Evolutionary conservation across 192 early-diverging fungal genomes (phyloP).

Genomic region (Coemansia reversa): DNA sequence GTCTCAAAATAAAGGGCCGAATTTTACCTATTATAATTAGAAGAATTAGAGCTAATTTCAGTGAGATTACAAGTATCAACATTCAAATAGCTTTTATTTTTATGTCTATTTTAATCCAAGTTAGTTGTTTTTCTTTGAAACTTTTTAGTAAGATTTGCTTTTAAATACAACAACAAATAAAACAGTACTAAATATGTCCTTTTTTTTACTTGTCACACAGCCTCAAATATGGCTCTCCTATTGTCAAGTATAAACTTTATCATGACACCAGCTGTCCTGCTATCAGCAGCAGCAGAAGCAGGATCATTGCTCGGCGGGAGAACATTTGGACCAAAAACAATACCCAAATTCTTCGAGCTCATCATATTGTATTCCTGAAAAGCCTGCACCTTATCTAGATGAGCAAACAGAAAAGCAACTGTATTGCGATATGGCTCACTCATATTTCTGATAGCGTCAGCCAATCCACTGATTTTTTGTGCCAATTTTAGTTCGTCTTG

Average conservation of each 20-base stretch:
- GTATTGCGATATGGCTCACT: slow-evolving; percentile 83
- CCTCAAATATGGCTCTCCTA: slow-evolving; percentile 39
- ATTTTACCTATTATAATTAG: no score
- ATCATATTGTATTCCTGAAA: slow-evolving; percentile 84
- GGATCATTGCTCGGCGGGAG: slow-evolving; percentile 33
- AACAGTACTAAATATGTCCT: no score
- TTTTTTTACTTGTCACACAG: slow-evolving; percentile 2
- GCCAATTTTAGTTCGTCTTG: slow-evolving; percentile 32
- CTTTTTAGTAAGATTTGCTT: no score
- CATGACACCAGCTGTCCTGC: slow-evolving; percentile 32
- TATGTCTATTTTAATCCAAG: no score
- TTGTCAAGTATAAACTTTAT: slow-evolving; percentile 50
- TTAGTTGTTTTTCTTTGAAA: no score
- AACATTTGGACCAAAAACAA: slow-evolving; percentile 90
- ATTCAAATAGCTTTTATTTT: no score
- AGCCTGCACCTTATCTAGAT: slow-evolving; percentile 77
- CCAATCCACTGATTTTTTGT: slow-evolving; percentile 35
- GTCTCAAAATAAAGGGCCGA: no score
- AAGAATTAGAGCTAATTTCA: no score
- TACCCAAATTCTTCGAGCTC: slow-evolving; percentile 80
- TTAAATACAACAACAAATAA: no score
- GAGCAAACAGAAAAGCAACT: slow-evolving; percentile 73
- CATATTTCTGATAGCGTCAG: slow-evolving; percentile 58
- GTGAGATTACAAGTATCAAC: no score
- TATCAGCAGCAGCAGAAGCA: slow-evolving; percentile 35